Evolutionary conservation across 768 basidiomycete species (phyloP).

Genomic region (Boletus pseudopeckii): DNA sequence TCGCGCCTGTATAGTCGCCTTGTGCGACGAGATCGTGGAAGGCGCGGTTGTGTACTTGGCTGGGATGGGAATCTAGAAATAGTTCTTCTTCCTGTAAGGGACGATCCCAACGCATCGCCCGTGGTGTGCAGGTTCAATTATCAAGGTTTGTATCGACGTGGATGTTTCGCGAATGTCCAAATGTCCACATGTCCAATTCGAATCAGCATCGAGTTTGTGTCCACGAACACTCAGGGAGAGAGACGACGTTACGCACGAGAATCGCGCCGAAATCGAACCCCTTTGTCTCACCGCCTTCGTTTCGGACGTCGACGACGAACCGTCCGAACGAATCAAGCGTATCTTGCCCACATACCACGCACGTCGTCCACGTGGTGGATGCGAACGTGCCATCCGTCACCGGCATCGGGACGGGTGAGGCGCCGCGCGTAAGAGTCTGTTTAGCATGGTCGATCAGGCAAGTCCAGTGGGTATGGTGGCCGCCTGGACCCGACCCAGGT

Average conservation of each 20-base stretch:
- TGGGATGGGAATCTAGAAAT: slow-evolving; percentile 16
- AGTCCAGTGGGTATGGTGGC: slow-evolving; percentile 27
- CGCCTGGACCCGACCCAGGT: slow-evolving; percentile 19
- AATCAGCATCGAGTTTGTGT: not conserved
- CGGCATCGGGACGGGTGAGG: not conserved
- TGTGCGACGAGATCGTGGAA: slow-evolving; percentile 24
- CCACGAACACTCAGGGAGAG: not conserved
- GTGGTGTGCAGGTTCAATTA: too few relatives aligned
- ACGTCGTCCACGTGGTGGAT: slow-evolving; percentile 1
- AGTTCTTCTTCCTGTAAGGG: slow-evolving; percentile 23
- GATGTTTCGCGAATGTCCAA: too few relatives aligned
- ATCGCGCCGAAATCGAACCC: slow-evolving; percentile 28
- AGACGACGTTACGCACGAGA: slow-evolving; percentile 17
- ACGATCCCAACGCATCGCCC: not conserved
- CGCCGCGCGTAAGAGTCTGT: not conserved
- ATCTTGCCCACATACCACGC: slow-evolving; percentile 18
- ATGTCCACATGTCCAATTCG: not conserved
- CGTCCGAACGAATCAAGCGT: slow-evolving; percentile 13
- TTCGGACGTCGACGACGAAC: slow-evolving; percentile 25
- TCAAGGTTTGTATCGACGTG: not conserved
- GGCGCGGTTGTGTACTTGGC: slow-evolving; percentile 18
- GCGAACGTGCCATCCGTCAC: not conserved
- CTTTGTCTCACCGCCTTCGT: slow-evolving; percentile 25
- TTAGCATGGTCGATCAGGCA: slow-evolving; percentile 25
- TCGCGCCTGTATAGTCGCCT: slow-evolving; percentile 20